Evolutionary conservation across 192 early-diverging fungal species (phyloP), one percentile per base, ranked within the genome.

Genomic region (Chytriomyces sp.): DNA sequence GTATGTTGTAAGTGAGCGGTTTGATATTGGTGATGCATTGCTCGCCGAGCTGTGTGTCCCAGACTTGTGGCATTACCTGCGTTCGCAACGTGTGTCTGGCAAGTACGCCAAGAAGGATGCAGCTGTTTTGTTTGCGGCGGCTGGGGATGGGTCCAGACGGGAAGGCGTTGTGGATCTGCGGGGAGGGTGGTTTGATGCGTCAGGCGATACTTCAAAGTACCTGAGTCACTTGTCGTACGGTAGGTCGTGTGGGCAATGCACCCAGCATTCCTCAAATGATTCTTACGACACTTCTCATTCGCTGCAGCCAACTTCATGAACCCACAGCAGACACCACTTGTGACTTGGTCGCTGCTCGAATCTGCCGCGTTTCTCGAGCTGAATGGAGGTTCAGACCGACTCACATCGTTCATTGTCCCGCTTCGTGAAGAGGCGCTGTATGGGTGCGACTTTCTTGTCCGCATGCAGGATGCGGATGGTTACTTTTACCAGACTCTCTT

Each of bases 401-500:
- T 63, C 10, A 73, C 35, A 20, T 61, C 71, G 20, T 64, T 63
- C 18, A 8, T 73, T 43, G 61, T 44, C 10, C 71, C 59, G 7
- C 61, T 73, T 16, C 71, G 71, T 18, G 71, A 73, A n/a, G 71
- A 73, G 44, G 16, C 71, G 7, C 59, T 73, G 7, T 73, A 73
- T 26, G 71, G 71, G 11, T 61, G 60, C 59, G 71, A 73, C 71
- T 73, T 73, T 45, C 45, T 73, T 4, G 44, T 73, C 2, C 71
- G 71, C 53, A 73, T 73, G 71, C 71, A 73, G 60, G 59, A 61
- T 43, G 20, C 16, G 8, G 71, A 73, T 7, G 71, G 71, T 11
- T 73, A 73, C 71, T 73, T 73, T 62, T 73, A 73, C 71, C 59
- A 63, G 60, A 73, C 71, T 45, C 24, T 73, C 13, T 73, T 73